phyloP scores from a whole-genome alignment of 257 asterid genomes.

The Linaria vulgaris region DNA sequence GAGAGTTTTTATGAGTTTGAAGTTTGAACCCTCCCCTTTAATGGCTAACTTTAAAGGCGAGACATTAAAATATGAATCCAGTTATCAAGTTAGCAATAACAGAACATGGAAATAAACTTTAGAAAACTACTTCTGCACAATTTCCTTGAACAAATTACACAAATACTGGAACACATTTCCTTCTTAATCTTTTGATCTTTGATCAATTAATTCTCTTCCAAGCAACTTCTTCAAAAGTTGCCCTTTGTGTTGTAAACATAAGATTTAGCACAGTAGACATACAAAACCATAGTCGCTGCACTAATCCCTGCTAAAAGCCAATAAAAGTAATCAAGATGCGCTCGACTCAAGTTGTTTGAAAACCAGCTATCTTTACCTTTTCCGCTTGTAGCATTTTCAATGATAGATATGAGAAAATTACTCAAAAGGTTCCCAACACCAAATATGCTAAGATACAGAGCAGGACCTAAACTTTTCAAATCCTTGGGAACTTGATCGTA shows the following conservation, averaged over 20 bases:
- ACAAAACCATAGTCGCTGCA: not conserved
- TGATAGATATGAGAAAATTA: conserved; percentile 18
- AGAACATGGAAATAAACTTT: no score
- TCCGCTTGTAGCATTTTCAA: conserved; percentile 25
- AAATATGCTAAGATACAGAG: conserved; percentile 23
- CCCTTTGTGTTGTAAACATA: conserved; percentile 9
- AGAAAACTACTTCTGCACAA: no score
- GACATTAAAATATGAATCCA: no score
- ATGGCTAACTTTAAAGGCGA: no score
- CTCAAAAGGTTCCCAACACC: conserved; percentile 19
- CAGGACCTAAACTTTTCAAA: conserved; percentile 15
- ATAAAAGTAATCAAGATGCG: conserved; percentile 26
- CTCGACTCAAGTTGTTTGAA: conserved; percentile 20
- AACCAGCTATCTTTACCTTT: conserved; percentile 23
- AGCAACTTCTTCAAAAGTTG: not conserved
- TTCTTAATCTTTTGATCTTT: no score
- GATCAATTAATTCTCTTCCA: no score
- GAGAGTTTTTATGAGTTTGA: no score
- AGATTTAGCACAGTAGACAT: conserved; percentile 15
- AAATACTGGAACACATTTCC: no score
- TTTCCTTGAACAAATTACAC: no score
- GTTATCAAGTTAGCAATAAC: no score
- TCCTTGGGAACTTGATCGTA: conserved; percentile 16
- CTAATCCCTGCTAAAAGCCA: conserved; percentile 22
- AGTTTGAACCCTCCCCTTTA: no score